phyloP scores from a whole-genome alignment of 805 yeast species.

The Suhomyces vadensis region DNA sequence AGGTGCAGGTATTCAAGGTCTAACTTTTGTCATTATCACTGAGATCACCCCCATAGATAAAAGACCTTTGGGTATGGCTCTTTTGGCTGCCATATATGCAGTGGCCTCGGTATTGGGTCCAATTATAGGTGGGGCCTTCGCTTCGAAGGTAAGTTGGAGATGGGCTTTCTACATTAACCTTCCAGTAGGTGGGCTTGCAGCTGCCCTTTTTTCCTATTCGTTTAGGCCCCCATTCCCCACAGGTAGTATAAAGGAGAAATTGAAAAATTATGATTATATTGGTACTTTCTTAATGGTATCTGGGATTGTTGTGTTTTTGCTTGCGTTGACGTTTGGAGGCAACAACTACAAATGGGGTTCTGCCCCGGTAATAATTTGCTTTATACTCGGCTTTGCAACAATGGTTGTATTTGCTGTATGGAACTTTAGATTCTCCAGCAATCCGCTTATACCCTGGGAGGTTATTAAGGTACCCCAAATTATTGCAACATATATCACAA shows the following conservation, averaged over 20 bases:
- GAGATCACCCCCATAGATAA: constrained; percentile 33
- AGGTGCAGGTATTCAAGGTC: constrained; percentile 35
- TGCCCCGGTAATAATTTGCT: constrained; percentile 24
- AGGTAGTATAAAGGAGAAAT: constrained; percentile 13
- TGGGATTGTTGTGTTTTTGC: constrained; percentile 24
- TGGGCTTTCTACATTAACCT: constrained; percentile 30
- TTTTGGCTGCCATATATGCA: constrained; percentile 21
- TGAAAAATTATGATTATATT: constrained; percentile 20
- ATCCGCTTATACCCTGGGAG: constrained; percentile 21
- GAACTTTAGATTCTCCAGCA: constrained; percentile 18
- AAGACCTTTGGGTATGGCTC: constrained; percentile 24
- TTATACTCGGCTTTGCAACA: constrained; percentile 22
- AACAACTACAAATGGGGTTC: constrained; percentile 22
- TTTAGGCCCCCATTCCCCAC: constrained; percentile 23
- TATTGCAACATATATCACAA: constrained; percentile 15
- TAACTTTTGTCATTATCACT: constrained; percentile 29
- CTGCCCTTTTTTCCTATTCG: constrained; percentile 16
- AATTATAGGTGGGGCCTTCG: constrained; percentile 27
- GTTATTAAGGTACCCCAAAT: constrained; percentile 16
- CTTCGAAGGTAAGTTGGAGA: constrained; percentile 26
- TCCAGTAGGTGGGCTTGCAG: constrained; percentile 25
- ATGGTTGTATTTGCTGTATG: constrained; percentile 18
- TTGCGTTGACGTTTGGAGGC: constrained; percentile 26
- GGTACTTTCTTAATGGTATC: constrained; percentile 20
- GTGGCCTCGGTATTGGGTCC: constrained; percentile 29